phyloP scores from a whole-genome alignment of 129 eudicot species.

The Helianthus tuberosus region DNA sequence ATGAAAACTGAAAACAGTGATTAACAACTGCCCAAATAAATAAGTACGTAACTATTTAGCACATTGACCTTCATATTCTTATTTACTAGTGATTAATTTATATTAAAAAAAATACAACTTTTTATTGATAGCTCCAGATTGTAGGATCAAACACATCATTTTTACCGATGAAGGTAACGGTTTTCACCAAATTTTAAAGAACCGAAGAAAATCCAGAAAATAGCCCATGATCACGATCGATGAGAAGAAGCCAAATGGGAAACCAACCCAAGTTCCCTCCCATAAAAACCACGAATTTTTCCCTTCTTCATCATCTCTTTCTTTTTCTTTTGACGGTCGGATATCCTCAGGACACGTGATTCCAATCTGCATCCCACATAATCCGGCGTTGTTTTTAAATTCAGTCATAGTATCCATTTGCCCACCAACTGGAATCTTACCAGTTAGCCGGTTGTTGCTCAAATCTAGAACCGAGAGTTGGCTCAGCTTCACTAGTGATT shows the following conservation, averaged over 20 bases:
- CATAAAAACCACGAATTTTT: constrained; percentile 40
- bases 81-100: not conserved
- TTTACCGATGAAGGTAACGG: too few species aligned
- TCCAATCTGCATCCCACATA: constrained; percentile 55
- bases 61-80: too few species aligned
- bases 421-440: constrained; percentile 45
- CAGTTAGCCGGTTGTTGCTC: constrained; percentile 47
- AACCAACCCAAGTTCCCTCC: constrained; percentile 46
- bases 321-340: not conserved
- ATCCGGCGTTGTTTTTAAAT: constrained; percentile 47
- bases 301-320: constrained; percentile 14
- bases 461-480: constrained; percentile 42
- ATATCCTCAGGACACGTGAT: constrained; percentile 34
- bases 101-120: not conserved
- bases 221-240: constrained; percentile 35
- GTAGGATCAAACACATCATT: too few species aligned
- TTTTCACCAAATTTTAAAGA: constrained; percentile 20
- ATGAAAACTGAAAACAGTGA: too few species aligned
- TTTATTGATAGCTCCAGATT: not conserved
- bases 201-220: constrained; percentile 12
- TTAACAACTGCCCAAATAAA: too few species aligned
- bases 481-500: constrained; percentile 36
- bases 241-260: constrained; percentile 39
- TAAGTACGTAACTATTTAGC: too few species aligned
- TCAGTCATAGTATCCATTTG: constrained; percentile 54